A percentile compares a stretch with the other conserved stretches of the same genome.
Evolutionary conservation across 2,329 filamentous ascomycete genomes (phyloP).

Genomic region (Ophiognomonia clavigignenti-juglandacearum): DNA sequence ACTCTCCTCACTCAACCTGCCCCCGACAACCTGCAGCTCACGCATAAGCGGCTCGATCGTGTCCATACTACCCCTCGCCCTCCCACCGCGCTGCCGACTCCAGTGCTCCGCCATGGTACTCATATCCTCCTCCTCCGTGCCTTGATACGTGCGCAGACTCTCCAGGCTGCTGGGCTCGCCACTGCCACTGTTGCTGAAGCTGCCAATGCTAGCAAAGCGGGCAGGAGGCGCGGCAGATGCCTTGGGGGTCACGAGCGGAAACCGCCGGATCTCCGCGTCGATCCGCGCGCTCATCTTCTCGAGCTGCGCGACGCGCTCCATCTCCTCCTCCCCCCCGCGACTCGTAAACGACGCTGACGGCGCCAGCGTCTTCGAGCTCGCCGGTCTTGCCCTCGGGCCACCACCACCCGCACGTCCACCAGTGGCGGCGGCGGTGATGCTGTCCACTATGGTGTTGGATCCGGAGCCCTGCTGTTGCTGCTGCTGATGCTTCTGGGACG

Average conservation of each 20-base stretch:
- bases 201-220: background rate
- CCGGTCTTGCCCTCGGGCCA: no score
- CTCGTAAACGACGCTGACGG: no score
- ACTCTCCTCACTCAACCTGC: constrained; percentile 12
- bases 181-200: background rate
- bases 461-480: no score
- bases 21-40: constrained; percentile 30
- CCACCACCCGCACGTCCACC: no score
- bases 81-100: background rate
- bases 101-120: background rate
- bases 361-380: no score
- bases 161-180: background rate
- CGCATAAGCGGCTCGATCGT: constrained; percentile 40
- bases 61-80: constrained; percentile 28
- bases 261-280: background rate
- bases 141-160: background rate
- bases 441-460: no score
- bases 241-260: background rate
- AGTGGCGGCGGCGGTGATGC: no score
- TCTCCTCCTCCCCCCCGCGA: no score
- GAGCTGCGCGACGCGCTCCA: constrained; percentile 5
- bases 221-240: background rate
- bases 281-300: constrained; percentile 1
- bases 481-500: no score
- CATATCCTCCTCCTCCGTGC: background rate